These are phyloP conservation scores for Aspergillus sergii DNA, from an alignment of 2,329 filamentous ascomycete genomes.

Conservation along the genomic window DNA sequence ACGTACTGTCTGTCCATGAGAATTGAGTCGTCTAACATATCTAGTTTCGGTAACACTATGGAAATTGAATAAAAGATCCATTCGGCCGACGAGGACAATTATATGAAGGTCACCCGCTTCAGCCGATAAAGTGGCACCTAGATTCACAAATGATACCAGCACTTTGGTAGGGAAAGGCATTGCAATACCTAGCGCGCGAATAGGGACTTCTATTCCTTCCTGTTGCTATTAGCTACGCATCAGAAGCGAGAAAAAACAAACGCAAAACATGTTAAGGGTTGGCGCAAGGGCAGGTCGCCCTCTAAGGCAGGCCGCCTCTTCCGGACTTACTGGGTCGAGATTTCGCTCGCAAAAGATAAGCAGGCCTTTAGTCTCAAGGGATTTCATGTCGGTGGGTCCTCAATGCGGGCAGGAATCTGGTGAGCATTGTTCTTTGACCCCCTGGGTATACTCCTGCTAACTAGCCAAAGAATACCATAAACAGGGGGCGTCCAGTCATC, in stretches of 20 bases:
- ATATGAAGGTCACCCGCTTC: background rate
- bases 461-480: background rate
- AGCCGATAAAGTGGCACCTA: background rate
- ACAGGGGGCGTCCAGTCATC: background rate
- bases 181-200: background rate
- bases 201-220: background rate
- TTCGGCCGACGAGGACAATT: background rate
- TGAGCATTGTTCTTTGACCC: background rate
- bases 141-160: background rate
- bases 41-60: background rate
- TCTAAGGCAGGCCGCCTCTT: background rate
- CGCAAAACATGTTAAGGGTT: background rate
- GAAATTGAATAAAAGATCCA: background rate
- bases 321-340: background rate
- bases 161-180: background rate
- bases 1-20: background rate
- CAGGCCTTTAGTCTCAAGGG: background rate
- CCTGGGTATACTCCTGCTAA: background rate
- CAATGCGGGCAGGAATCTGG: background rate
- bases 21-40: background rate
- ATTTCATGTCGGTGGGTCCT: background rate
- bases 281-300: background rate
- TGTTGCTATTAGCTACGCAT: background rate
- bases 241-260: background rate
- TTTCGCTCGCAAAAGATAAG: background rate